Base-by-base conservation (phyloP, 2,329 filamentous ascomycete genomes). In the Nemania sp. region DNA sequence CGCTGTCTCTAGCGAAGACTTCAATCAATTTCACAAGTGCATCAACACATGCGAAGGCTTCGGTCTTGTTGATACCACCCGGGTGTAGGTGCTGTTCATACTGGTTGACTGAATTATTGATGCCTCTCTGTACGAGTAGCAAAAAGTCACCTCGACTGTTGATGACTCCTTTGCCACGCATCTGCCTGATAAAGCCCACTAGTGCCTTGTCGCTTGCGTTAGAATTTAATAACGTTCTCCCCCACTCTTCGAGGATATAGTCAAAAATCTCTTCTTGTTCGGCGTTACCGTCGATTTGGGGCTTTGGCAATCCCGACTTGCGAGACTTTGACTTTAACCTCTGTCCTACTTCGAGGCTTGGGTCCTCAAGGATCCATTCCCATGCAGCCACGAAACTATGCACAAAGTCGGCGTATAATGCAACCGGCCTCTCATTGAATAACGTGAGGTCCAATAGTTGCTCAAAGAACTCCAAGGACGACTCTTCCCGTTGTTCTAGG, bases 161-260 rank as follows among this genome's bases (percentile, higher is more conserved):
- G 76, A 98, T 88, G 20, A 96, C 84, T 69, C 91, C 88, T 71
- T 88, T 88, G 64, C 90, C 86, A 74, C 95, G 91, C 76, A 98
- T 84, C 79, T 98, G 95, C 74, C 92, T 89, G 53, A 98, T 88
- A 79, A 98, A 98, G 1, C 92, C 88, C 5, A 87, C 83, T 62
- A 90, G 85, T 0, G 90, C 88, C 76, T 91, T 92, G 69, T 93
- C 91, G 3, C 91, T 90, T 3, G 91, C 89, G 72, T 90, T 89
- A n/a, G 89, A 87, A 74, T 93, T 93, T 79, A 92, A 92, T 81
- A 87, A 91, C 7, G 98, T 87, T 67, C 91, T 90, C 29, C 95
- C 88, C 96, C 96, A 99, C 81, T 99, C 96, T 51, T 95, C 94
- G 76, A 99, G 98, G 22, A 98, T 87, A 77, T 99, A 98, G 74